Evolutionary conservation across 768 basidiomycete species (phyloP), one percentile per base, ranked within the genome.

Genomic region (Xanthoconium stramineum): DNA sequence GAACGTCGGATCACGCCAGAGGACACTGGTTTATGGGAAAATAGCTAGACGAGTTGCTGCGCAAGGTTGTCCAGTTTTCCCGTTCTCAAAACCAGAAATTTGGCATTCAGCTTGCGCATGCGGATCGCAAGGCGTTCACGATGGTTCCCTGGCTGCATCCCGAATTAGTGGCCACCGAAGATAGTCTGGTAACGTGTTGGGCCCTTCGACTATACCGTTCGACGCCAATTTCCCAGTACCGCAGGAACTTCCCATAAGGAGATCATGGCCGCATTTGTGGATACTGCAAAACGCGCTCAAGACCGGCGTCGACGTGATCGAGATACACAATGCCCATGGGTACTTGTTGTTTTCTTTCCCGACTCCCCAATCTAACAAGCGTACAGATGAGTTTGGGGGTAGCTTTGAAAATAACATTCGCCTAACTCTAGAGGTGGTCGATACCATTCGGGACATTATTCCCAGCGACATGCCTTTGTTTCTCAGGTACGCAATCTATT

Each of bases 91-190:
- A 77, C 46, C 83, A 86, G 65, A 83, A 84, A 47, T 80, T 91
- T 20, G 89, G 76, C 10, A 84, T 91, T 52, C 91, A 92, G 67
- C 78, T 91, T 17, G 84, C 80, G 0, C 89, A 92, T 59, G 86
- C 88, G 0, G 89, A 90, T 0, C 76, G 89, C n/a, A 91, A 91
- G 67, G 87, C 82, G 0, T 84, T 83, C 10, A 83, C 78, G 0
- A 68, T 80, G 17, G 79, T 83, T 1, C 85, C 87, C 0, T 91
- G 86, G 85, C 65, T 87, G 33, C 52, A 71, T 32, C 57, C 63
- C n/a, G 69, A 69, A 32, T 38, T 68, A 12, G 50, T 62, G 13
- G 80, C 80, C 6, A 60, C 67, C 1, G 70, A 70, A 42, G 84
- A 14, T 81, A 79, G 79, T 78, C 79, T 0, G 74, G 79, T 14